A percentile compares a stretch with the other conserved stretches of the same genome.
phyloP scores from a whole-genome alignment of 164 flowering plant species.

The Umbilicus rupestris region DNA sequence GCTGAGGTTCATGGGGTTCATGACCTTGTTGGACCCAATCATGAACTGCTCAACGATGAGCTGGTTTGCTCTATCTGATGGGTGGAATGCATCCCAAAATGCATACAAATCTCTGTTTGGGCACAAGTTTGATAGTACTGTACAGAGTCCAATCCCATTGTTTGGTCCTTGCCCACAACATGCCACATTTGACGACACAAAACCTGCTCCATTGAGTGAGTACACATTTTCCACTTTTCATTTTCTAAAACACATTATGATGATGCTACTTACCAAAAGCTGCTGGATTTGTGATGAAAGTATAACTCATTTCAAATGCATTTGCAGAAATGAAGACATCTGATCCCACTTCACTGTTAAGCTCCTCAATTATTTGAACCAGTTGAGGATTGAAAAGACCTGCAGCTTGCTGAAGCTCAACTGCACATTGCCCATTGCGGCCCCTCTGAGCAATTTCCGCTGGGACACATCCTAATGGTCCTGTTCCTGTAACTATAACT shows the following conservation, averaged over 20 bases:
- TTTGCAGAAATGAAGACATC: conserved; percentile 41
- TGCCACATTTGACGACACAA: conserved; percentile 52
- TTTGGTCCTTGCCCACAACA: conserved; percentile 85
- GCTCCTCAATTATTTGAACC: conserved; percentile 26
- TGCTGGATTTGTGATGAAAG: conserved; percentile 49
- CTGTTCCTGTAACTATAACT: conserved; percentile 79
- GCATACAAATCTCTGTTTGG: conserved; percentile 28
- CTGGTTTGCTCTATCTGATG: conserved; percentile 35
- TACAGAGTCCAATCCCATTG: conserved; percentile 73
- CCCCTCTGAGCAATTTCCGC: conserved; percentile 47
- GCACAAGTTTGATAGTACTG: conserved; percentile 28
- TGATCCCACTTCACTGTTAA: conserved; percentile 43
- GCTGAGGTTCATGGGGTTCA: conserved; percentile 52
- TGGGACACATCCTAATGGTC: conserved; percentile 81
- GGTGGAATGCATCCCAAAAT: conserved; percentile 57
- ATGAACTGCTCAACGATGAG: conserved; percentile 27
- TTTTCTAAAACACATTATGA: background rate
- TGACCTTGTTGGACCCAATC: conserved; percentile 30
- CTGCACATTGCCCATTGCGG: conserved; percentile 42
- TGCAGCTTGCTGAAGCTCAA: conserved; percentile 44
- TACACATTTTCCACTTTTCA: background rate
- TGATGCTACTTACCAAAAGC: conserved; percentile 28
- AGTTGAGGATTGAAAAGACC: conserved; percentile 51
- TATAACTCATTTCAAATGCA: conserved; percentile 27
- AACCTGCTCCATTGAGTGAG: conserved; percentile 30